phyloP scores from a whole-genome alignment of 2,329 filamentous ascomycete genomes.

The Colletotrichum neosansevieriae region DNA sequence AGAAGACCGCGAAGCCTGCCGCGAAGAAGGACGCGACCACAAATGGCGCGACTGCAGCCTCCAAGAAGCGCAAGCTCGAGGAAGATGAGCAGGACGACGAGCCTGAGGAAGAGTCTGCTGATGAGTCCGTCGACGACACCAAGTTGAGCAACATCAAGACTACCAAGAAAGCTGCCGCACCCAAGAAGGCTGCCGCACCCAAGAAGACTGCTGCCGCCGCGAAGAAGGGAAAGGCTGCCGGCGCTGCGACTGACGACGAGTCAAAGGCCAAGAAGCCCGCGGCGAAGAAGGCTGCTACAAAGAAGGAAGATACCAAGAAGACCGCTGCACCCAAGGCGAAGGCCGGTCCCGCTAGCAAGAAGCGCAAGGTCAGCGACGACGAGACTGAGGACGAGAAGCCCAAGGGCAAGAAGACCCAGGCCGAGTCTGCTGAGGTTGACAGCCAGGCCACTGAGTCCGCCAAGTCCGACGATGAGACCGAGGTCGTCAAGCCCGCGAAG shows the following conservation, averaged over 20 bases:
- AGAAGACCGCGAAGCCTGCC: constrained; percentile 42
- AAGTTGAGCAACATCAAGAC: constrained; percentile 23
- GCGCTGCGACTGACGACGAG: constrained; percentile 54
- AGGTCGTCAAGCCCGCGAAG: constrained; percentile 38
- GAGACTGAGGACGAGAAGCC: constrained; percentile 41
- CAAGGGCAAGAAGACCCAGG: constrained; percentile 42
- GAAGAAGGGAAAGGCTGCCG: constrained; percentile 56
- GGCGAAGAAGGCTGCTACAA: constrained; percentile 66
- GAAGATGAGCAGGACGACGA: constrained; percentile 20
- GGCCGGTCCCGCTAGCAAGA: constrained; percentile 38
- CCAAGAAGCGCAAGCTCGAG: constrained; percentile 39
- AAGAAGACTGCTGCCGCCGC: constrained; percentile 38
- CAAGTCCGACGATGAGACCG: constrained; percentile 33
- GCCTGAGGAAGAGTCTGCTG: constrained; percentile 15
- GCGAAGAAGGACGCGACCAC: constrained; percentile 47
- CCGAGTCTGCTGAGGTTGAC: constrained; percentile 33
- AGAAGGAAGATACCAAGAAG: constrained; percentile 44
- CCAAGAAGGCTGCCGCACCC: constrained; percentile 43
- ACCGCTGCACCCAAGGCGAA: constrained; percentile 27
- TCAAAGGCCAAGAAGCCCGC: constrained; percentile 54
- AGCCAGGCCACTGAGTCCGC: constrained; percentile 38
- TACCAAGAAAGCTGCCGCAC: constrained; percentile 51
- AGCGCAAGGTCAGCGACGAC: constrained; percentile 40
- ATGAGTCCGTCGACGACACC: constrained; percentile 16
- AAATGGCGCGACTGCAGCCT: constrained; percentile 38